Evolutionary conservation across 768 basidiomycete genomes (phyloP), one percentile per base, ranked within the genome.

Genomic region (Suillus decipiens): DNA sequence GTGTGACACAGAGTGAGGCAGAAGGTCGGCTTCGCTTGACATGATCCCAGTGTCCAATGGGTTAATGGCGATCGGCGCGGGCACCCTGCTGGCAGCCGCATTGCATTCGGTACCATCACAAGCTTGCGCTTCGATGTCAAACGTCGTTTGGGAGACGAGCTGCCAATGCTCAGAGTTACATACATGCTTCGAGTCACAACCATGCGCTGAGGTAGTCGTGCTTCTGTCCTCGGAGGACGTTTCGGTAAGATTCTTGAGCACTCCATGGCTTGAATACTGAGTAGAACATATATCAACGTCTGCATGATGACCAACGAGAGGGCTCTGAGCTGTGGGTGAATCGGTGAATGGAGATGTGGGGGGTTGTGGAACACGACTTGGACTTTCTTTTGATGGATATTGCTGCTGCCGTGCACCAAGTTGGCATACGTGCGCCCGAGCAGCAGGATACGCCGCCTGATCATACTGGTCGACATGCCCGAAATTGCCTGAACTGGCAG

Each of bases 81-180:
- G 31, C 19, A 33, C 11, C 19, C n/a, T 19, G 31, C 31, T 53
- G 51, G 33, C 11, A 2, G 33, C 5, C 33, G 11, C 10, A 19
- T 53, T 33, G 2, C 51, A 12, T 6, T 33, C 51, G n/a, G 19
- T 5, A 11, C 33, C 19, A 33, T 53, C 51, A 53, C 51, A 53
- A 7, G 19, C 2, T 34, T 53, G 51, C 5, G 51, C 19, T 34
- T 53, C 31, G 31, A 53, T 12, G 19, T 33, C 33, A 12, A 34
- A 53, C 11, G 51, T 53, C 33, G 31, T 53, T n/a, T 31, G 33
- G 19, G 51, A 53, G 33, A 53, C 51, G n/a, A 33, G 33, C 19
- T 53, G 51, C 51, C 51, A 33, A 34, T 53, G 51, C 51, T 53
- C 51, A 11, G 51, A 53, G 31, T 33, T 31, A 11, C 28, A 51